Percentiles rank a stretch among this genome's conserved stretches.
Evolutionary conservation across 805 yeast genomes (phyloP).

Genomic region (Metschnikowia proteae): DNA sequence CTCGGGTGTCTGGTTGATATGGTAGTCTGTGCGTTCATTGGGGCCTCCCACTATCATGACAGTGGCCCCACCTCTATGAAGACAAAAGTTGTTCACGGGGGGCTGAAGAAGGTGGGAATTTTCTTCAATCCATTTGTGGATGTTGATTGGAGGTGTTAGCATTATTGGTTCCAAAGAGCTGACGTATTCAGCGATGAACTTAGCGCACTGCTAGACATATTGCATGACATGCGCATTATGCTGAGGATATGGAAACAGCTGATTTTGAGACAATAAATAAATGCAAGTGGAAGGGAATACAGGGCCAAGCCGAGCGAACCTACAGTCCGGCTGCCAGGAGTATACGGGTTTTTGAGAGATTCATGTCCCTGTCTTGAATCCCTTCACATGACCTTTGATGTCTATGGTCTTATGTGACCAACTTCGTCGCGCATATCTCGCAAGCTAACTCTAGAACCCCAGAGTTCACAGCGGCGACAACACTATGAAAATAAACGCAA

Average conservation of each 20-base stretch:
- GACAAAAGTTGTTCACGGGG: constrained; percentile 87
- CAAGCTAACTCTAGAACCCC: background rate
- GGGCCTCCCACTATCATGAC: constrained; percentile 97
- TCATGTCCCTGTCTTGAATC: too few species aligned
- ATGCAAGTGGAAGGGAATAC: too few species aligned
- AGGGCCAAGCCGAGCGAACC: too few species aligned
- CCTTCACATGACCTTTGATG: too few species aligned
- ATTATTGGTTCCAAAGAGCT: constrained; percentile 20
- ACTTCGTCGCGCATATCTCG: background rate
- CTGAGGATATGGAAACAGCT: background rate
- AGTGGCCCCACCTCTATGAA: constrained; percentile 88
- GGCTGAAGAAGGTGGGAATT: constrained; percentile 76
- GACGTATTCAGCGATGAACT: background rate
- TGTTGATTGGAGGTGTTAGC: constrained; percentile 69
- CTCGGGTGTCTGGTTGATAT: constrained; percentile 90
- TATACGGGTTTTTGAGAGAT: too few species aligned
- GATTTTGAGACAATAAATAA: background rate
- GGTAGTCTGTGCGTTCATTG: constrained; percentile 89
- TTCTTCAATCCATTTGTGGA: constrained; percentile 76
- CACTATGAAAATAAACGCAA: constrained; percentile 24
- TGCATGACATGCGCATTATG: background rate
- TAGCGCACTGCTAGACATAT: background rate
- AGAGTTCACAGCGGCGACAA: background rate
- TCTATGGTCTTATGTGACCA: background rate
- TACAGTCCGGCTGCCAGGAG: too few species aligned